Evolutionary conservation across 768 basidiomycete species (phyloP).

Genomic region (Cubamyces sp.): DNA sequence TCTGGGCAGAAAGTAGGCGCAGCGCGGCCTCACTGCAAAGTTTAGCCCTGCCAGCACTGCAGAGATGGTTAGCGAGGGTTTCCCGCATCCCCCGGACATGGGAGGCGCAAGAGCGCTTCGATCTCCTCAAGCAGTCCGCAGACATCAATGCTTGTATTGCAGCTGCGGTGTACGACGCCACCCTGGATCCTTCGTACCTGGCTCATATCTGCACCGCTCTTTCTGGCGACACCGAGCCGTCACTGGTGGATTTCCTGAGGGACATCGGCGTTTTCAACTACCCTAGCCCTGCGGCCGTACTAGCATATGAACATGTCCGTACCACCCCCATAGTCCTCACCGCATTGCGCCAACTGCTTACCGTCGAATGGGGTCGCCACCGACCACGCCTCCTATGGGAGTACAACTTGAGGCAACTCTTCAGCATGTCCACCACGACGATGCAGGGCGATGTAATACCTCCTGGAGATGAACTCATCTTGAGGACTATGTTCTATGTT

Average conservation of each 20-base stretch:
- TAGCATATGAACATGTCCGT: neutral
- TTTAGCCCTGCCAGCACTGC: neutral
- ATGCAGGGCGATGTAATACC: neutral
- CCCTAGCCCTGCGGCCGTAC: neutral
- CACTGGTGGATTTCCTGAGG: neutral
- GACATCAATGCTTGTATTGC: neutral
- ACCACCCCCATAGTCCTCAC: neutral
- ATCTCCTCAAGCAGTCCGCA: neutral
- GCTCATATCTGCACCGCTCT: neutral
- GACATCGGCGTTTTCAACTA: neutral
- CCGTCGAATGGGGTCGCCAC: neutral
- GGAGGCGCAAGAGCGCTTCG: neutral
- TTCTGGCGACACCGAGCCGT: neutral
- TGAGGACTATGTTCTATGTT: neutral
- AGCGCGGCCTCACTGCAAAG: neutral
- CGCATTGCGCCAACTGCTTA: neutral
- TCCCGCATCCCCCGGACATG: neutral
- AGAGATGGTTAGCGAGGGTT: neutral
- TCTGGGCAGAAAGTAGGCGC: neutral
- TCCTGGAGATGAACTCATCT: neutral
- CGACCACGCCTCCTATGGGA: neutral
- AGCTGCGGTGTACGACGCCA: neutral
- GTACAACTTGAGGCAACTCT: neutral
- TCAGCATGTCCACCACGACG: neutral
- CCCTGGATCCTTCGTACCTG: neutral